Conservation (phyloP, 495 filamentous ascomycete species). For the Penicillium chermesinum region DNA sequence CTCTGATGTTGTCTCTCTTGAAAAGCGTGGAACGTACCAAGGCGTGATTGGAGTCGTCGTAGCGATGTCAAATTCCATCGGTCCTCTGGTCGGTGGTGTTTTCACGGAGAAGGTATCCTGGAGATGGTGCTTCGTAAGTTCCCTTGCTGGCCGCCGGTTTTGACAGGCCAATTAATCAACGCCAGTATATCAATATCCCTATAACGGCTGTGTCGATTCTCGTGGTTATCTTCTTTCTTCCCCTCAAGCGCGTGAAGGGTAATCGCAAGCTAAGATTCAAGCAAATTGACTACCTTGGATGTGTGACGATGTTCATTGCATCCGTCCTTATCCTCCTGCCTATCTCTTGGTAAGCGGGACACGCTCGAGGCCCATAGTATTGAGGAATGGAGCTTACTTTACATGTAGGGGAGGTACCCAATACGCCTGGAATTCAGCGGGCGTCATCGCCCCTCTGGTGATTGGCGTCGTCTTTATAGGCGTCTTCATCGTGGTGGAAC, state of each 20-base stretch:
- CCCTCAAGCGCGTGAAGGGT: constrained; percentile 1
- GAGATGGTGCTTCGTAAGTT: constrained; percentile 40
- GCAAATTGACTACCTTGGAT: constrained; percentile 6
- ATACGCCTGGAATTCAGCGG: constrained; percentile 8
- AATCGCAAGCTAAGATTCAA: neutral
- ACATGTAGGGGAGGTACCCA: constrained; percentile 3
- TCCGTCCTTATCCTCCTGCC: constrained; percentile 4
- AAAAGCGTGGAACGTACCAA: constrained; percentile 6
- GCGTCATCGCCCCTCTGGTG: constrained; percentile 6
- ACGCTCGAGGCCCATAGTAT: neutral
- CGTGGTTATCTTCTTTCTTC: neutral
- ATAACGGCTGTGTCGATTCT: constrained; percentile 1
- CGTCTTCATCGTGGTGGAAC: constrained; percentile 4
- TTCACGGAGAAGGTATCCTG: constrained; percentile 44
- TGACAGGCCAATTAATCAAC: neutral
- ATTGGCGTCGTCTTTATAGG: neutral
- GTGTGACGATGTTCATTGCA: constrained; percentile 2
- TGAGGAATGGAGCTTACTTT: neutral
- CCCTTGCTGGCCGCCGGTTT: neutral
- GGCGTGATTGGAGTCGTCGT: constrained; percentile 40
- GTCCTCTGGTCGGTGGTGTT: constrained; percentile 27
- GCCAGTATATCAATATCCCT: constrained; percentile 6
- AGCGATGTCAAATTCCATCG: constrained; percentile 39
- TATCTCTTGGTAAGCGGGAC: constrained; percentile 2
- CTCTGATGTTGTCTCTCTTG: constrained; percentile 4